Evolutionary conservation across 1,139 yeast genomes (phyloP), one percentile per base, ranked within the genome.

Genomic region (Pneumocystis wakefieldiae): DNA sequence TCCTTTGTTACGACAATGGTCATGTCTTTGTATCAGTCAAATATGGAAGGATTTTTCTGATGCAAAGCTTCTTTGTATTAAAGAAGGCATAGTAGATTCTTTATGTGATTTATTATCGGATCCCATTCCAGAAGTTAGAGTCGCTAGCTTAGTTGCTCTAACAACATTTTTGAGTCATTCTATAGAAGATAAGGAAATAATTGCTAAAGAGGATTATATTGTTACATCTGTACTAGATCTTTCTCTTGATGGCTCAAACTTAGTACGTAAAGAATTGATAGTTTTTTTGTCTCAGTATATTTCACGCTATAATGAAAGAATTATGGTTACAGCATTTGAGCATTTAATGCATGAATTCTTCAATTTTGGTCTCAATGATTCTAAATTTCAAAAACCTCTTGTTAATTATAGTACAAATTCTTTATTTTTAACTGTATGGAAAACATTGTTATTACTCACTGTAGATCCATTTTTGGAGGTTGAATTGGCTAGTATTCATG

Each of bases 111-210:
- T 87, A 61, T 77, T 90, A 39, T 82, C 81, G 67, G 97, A 92
- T 72, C 96, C 97, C 0, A 89, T 91, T 60, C 97, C 98, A 0
- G 99, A 92, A 73, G 96, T 92, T 0, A 78, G 98, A 66, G 86
- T 96, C 0, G 88, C 97, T 0, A 83, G 89, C 12, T 77, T 92
- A 12, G 77, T 85, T 61, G 88, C 96, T 0, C 75, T 92, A 61
- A 83, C 91, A 1, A 83, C 83, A 41, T 88, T 86, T 71, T 74
- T 90, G 42, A 70, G 68, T 35, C 62, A 65, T n/a, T 29, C 67
- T 17, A 82, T 86, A 7, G 83, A 78, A 37, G 64, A 65, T 28
- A 66, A 68, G 15, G 70, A 73, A 38, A 69, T 68, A 32, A 62
- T 61, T 17, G 77, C 75, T 57, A 70, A 76, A 53, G 77, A 76